These are phyloP conservation scores for Histomonas meleagridis DNA, from an alignment of 208 protist species.

Conservation along the genomic window DNA sequence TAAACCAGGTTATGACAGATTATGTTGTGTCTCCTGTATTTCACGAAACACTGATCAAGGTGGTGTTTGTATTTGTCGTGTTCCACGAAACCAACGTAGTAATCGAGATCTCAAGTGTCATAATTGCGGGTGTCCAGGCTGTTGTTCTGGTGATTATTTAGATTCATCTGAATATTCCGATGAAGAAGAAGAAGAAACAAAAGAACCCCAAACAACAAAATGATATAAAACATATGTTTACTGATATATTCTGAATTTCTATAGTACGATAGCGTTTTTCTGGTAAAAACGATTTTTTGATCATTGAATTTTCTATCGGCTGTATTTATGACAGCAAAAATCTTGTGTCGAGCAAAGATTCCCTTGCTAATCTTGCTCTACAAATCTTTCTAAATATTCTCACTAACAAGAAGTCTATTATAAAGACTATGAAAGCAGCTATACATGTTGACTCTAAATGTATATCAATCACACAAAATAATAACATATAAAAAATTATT, in stretches of 20 bases:
- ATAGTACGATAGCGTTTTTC: too few relatives aligned
- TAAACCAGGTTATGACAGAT: neutral
- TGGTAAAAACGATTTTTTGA: too few relatives aligned
- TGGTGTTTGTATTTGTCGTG: neutral
- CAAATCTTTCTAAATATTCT: neutral
- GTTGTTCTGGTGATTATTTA: conserved; percentile 1
- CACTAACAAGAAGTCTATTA: neutral
- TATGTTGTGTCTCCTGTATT: neutral
- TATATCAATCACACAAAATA: neutral
- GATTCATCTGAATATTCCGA: neutral
- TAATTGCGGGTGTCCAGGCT: conserved; percentile 1
- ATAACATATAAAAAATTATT: neutral
- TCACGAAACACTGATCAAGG: conserved; percentile 5
- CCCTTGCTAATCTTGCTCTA: neutral
- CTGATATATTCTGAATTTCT: too few relatives aligned
- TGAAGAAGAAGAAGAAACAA: neutral
- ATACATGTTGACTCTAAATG: neutral
- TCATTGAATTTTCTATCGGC: too few relatives aligned
- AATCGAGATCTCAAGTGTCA: conserved; percentile 3
- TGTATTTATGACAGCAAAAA: neutral
- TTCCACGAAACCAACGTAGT: neutral
- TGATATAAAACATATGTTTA: too few relatives aligned
- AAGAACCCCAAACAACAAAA: neutral
- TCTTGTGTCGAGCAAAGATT: neutral
- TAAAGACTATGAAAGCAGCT: neutral